Evolutionary conservation across 2,329 filamentous ascomycete species (phyloP).

Genomic region (Monilinia laxa): DNA sequence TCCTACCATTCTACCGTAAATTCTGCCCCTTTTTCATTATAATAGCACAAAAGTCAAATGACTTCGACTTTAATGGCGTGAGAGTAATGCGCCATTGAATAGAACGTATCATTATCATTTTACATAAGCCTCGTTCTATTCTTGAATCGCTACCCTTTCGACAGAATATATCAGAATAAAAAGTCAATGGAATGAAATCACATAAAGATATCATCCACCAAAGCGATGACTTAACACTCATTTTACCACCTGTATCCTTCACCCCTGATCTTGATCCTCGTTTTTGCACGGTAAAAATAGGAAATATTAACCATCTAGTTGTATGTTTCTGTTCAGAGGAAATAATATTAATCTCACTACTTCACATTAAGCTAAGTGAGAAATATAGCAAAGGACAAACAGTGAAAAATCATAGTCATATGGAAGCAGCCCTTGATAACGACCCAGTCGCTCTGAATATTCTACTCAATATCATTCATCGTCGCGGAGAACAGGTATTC

Average conservation of each 20-base stretch:
- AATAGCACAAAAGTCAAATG: too few species aligned
- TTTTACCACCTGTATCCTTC: not conserved
- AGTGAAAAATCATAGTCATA: not conserved
- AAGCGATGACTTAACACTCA: not conserved
- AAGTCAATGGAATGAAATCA: too few species aligned
- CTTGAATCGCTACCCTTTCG: too few species aligned
- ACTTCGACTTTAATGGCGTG: too few species aligned
- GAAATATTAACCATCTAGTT: not conserved
- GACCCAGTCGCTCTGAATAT: not conserved
- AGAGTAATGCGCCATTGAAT: too few species aligned
- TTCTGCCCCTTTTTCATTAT: too few species aligned
- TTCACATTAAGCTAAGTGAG: not conserved
- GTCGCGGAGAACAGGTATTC: not conserved
- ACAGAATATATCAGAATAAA: too few species aligned
- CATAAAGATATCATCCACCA: not conserved
- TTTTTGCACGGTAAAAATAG: not conserved
- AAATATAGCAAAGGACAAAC: not conserved
- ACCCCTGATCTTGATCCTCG: not conserved
- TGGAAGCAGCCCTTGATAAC: not conserved
- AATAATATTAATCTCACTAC: not conserved
- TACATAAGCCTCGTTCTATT: too few species aligned
- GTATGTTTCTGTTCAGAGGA: slow-evolving; percentile 7
- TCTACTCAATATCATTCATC: not conserved
- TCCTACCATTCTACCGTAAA: too few species aligned
- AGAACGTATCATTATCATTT: too few species aligned